Evolutionary conservation across 768 basidiomycete species (phyloP).

Genomic region (Leccinum imitatum): DNA sequence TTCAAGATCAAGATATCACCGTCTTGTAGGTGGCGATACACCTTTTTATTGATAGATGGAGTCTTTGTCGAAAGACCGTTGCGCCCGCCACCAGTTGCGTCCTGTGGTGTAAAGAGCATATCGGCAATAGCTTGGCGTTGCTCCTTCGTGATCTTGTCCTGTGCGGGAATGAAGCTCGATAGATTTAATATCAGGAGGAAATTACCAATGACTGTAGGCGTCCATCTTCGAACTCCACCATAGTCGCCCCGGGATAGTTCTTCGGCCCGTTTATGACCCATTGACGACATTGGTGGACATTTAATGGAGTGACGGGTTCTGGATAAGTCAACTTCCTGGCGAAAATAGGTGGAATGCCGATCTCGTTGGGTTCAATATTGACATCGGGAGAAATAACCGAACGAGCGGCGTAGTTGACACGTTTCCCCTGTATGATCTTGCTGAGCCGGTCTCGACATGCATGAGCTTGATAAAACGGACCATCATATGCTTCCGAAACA

Average conservation of each 20-base stretch:
- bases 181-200: background rate
- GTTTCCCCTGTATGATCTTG: conserved; percentile 73
- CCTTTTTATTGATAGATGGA: conserved; percentile 89
- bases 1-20: conserved; percentile 96
- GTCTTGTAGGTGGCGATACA: conserved; percentile 90
- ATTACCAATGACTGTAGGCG: conserved; percentile 76
- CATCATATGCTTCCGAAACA: conserved; percentile 99
- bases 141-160: conserved; percentile 87
- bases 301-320: conserved; percentile 91
- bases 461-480: conserved; percentile 41
- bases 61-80: conserved; percentile 75
- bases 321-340: conserved; percentile 96
- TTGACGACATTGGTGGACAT: conserved; percentile 84
- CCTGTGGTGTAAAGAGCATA: conserved; percentile 89
- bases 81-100: conserved; percentile 46
- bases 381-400: conserved; percentile 99
- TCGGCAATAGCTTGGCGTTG: conserved; percentile 95
- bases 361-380: conserved; percentile 98
- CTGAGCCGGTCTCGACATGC: conserved; percentile 1
- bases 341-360: conserved; percentile 96
- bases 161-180: conserved; percentile 6
- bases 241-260: conserved; percentile 87
- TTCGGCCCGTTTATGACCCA: conserved; percentile 89
- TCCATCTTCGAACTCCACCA: conserved; percentile 96
- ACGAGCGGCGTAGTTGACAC: conserved; percentile 98